Base-by-base conservation (phyloP, 306 rosid genomes). In the Lathyrus sativus region DNA sequence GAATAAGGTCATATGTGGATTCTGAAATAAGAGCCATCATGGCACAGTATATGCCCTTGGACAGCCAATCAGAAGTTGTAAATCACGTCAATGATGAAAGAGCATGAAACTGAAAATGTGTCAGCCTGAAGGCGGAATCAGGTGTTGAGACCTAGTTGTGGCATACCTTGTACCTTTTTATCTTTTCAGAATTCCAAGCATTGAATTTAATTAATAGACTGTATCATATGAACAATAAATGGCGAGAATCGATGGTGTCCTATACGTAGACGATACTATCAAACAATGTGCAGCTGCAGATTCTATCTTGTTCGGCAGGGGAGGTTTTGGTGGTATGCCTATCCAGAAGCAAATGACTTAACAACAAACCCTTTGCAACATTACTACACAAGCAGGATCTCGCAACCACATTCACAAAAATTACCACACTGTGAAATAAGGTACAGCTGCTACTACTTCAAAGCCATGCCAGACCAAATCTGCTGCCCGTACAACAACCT, bases 21-120 rank as follows among this genome's bases (percentile, higher is more conserved):
- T 93, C 97, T 33, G 98, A 93, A 79, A 90, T 93, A 79, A 85
- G 98, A 76, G 98, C 98, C 39, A 92, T 92, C 74, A 93, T 93
- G 98, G 97, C 98, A 73, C 98, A 93, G 76, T 93, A 93, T 72
- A 93, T 93, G 97, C 98, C 98, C 45, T 83, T 93, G 73, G 98
- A 93, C 86, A 90, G 97, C 85, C 98, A 93, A 81, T 84, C 64
- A 12, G 98, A 81, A 76, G 84, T 86, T 66, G 88, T 89, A 19
- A 90, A 86, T 75, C 91, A 90, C 28, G 87, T 76, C 46, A 70
- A 69, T 7, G 91, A 83, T 0, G 91, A 82, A 55, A 90, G 81
- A 50, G 83, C 90, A 2, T 90, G 83, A 85, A 77, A 65, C 26
- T 59, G 42, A 53, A 22, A 50, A 74, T 9, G 31, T 22, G 15